Base-by-base conservation (phyloP, 164 flowering plant genomes). In the Hamamelis virginiana region DNA sequence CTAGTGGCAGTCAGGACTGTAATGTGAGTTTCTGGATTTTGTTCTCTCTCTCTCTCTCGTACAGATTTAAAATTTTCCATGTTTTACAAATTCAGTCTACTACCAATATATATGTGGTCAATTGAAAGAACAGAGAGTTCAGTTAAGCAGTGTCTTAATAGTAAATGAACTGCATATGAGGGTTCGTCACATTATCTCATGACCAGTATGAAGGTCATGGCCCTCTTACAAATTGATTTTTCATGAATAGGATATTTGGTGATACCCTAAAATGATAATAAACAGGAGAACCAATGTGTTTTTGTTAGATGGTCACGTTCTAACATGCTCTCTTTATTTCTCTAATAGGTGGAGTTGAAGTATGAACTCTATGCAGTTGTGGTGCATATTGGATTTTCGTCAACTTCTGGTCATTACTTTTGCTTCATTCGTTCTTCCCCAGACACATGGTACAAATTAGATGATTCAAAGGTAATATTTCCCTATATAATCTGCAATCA, bases 351-450 rank as follows among this genome's bases (percentile, higher is more conserved):
- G 43, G 80, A 80, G 12, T 62, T 82, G 70, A 85, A 82, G 71
- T 91, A 95, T 78, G 88, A 85, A 23, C 80, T 96, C 2, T 93
- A 90, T 85, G 99, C 92, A 38, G 71, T 93, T 74, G 84, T 96
- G 59, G 97, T 85, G 72, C 99, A 96, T 70, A 22, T 9, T 70
- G 98, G 97, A 45, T 38, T 55, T 51, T 71, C 84, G 53, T 72
- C 84, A 46, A 73, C 71, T 73, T 87, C 82, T 51, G 99, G 98
- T 26, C 99, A 96, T 78, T 96, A 96, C 78, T 80, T 82, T 55
- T 82, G 85, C 76, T 92, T 80, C 67, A 71, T 93, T 57, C 88
- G 96, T 28, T 78, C 91, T 52, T 81, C 91, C 19, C 89, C 87
- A 11, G 72, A 82, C 23, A 73, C 80, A 62, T 96, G 99, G 99